phyloP scores from a whole-genome alignment of 768 basidiomycete genomes.

The Lactifluus hygrophoroides region DNA sequence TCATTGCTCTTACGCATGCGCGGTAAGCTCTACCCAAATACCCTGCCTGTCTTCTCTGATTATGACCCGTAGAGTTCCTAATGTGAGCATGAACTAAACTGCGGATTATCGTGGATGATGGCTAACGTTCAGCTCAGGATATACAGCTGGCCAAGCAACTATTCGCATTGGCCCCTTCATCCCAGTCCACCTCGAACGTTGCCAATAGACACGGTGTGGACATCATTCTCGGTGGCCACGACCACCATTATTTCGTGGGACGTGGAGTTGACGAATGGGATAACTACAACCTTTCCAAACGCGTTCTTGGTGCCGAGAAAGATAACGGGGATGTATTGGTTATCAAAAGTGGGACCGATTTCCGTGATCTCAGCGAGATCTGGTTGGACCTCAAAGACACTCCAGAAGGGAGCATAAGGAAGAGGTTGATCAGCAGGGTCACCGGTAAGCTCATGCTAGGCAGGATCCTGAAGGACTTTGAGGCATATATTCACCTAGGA shows the following conservation, averaged over 20 bases:
- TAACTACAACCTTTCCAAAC: conserved; percentile 43
- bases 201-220: conserved; percentile 66
- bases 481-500: conserved; percentile 33
- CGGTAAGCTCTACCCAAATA: conserved; percentile 35
- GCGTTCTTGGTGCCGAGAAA: conserved; percentile 58
- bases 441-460: conserved; percentile 37
- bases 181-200: conserved; percentile 37
- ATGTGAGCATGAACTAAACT: conserved; percentile 21
- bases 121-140: conserved; percentile 39
- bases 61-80: conserved; percentile 25
- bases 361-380: conserved; percentile 77
- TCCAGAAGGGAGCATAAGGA: conserved; percentile 54
- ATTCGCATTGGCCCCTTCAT: conserved; percentile 47
- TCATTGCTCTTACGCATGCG: conserved; percentile 81
- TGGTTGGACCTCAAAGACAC: conserved; percentile 51
- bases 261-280: conserved; percentile 62
- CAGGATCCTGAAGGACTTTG: not conserved
- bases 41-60: not conserved
- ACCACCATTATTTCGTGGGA: conserved; percentile 73
- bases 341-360: conserved; percentile 86
- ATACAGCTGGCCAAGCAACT: conserved; percentile 61
- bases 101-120: not conserved
- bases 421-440: conserved; percentile 52
- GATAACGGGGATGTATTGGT: conserved; percentile 65
- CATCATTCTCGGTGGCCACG: conserved; percentile 80